Conservation (phyloP, 225 moss, liverwort and hornwort species). For the Marchantia paleacea region DNA sequence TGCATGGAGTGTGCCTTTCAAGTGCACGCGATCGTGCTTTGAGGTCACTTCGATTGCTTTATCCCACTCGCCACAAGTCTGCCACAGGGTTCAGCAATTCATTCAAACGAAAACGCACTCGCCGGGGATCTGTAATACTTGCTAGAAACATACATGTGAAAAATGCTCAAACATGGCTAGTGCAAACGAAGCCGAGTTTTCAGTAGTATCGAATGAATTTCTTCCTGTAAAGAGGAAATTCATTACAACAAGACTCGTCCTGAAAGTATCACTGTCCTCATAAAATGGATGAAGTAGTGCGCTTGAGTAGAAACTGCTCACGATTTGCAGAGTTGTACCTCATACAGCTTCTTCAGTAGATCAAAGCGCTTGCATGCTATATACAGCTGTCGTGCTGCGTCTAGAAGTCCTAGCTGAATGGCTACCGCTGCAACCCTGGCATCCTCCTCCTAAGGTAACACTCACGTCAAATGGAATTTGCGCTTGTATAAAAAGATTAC, state of each 20-base stretch:
- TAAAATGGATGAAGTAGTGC: neutral
- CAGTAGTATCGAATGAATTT: neutral
- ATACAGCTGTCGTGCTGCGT: constrained; percentile 73
- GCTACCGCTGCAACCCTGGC: constrained; percentile 87
- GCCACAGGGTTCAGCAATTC: neutral
- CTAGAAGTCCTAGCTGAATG: constrained; percentile 67
- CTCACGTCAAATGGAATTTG: neutral
- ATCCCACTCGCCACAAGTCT: constrained; percentile 92
- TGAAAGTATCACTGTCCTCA: neutral
- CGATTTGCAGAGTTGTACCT: constrained; percentile 45
- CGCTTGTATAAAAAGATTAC: too few relatives aligned
- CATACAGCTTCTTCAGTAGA: constrained; percentile 74
- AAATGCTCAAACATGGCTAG: neutral
- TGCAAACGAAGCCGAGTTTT: neutral
- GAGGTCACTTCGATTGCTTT: constrained; percentile 82
- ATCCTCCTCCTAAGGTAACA: constrained; percentile 67
- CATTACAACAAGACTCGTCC: neutral
- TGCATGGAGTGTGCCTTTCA: constrained; percentile 82
- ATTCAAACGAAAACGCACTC: neutral
- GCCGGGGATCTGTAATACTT: neutral
- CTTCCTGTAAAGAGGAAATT: neutral
- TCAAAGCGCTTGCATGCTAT: constrained; percentile 80
- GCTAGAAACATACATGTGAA: neutral
- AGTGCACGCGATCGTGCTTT: constrained; percentile 72
- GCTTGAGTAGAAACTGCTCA: neutral